Conservation (phyloP, 1,284 basidiomycete species). For the Cryptococcus sp. region DNA sequence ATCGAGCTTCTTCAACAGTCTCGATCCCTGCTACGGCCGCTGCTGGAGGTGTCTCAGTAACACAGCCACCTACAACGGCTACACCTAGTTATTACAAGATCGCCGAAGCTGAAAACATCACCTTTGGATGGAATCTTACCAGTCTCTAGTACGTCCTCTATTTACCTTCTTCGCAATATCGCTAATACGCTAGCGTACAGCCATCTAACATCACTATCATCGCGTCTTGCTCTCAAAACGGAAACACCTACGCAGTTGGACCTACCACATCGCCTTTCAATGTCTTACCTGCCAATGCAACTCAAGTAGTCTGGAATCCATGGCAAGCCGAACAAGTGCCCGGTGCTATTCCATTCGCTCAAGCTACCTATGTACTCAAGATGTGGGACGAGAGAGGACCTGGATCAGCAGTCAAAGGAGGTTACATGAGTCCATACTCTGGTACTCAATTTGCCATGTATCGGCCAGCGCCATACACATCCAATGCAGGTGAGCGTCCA, state of each 20-base stretch:
- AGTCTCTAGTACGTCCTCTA: conserved; percentile 54
- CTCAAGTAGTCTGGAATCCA: conserved; percentile 72
- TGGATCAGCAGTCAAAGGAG: conserved; percentile 57
- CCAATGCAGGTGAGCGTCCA: conserved; percentile 60
- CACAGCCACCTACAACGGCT: conserved; percentile 67
- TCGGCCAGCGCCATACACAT: conserved; percentile 70
- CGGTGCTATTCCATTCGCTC: conserved; percentile 63
- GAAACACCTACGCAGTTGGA: conserved; percentile 81
- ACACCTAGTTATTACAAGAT: conserved; percentile 85
- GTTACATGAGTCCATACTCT: conserved; percentile 66
- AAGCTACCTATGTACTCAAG: conserved; percentile 68
- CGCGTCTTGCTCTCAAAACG: conserved; percentile 71
- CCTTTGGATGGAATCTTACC: conserved; percentile 89
- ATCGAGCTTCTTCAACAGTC: conserved; percentile 12
- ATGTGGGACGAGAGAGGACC: conserved; percentile 76
- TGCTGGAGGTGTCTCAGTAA: conserved; percentile 43
- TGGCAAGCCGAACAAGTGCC: conserved; percentile 67
- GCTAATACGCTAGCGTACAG: conserved; percentile 44
- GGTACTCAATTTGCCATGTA: conserved; percentile 78
- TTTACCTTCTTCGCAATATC: not conserved
- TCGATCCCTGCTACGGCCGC: conserved; percentile 45
- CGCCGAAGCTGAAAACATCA: conserved; percentile 65
- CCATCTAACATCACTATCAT: conserved; percentile 72
- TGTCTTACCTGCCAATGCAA: conserved; percentile 63
- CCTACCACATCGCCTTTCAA: conserved; percentile 59